Base-by-base conservation (phyloP, 2,329 filamentous ascomycete genomes). In the Cytospora piceicola region DNA sequence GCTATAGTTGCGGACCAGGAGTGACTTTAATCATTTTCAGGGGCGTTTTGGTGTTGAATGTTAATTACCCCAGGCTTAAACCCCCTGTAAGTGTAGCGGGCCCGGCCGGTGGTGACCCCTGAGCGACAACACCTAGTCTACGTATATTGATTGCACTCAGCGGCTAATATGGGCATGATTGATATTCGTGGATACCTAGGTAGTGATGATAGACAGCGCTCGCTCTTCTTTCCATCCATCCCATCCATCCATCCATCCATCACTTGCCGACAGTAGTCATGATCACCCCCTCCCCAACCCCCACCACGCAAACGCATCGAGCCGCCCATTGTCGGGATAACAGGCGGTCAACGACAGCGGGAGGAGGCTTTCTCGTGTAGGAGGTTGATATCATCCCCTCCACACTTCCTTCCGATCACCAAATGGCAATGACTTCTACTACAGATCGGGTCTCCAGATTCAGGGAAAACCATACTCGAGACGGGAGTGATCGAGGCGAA, bases 61-160 rank as follows among this genome's bases (percentile, higher is more conserved):
- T 34, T 46, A 24, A 46, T 22, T 17, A 34, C 49, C 34, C 62
- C 24, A 49, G 56, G 27, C 36, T 29, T 20, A 15, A 24, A 24
- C 22, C 49, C 49, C 39, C 29, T 51, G 29, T 32, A 59, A 59
- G 58, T 11, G 29, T 34, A 39, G 24, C 63, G 63, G 63, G 63
- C 52, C 58, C 58, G 39, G 63, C 58, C 63, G 63, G 46, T 39
- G 36, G 2, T 34, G 32, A 14, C 8, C 12, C 9, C 9, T 34
- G 32, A 34, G 32, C 2, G 32, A 34, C 4, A 8, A 29, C 3
- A 29, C 27, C 27, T 5, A 29, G 5, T n/a, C n/a, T n/a, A n/a
- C n/a, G n/a, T n/a, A n/a, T n/a, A n/a, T n/a, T n/a, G n/a, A n/a
- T n/a, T 29, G 27, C 32, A 34, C 32, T 11, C 49, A 39, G 34